phyloP scores from a whole-genome alignment of 2,329 filamentous ascomycete genomes.

The Aphanocladium album region DNA sequence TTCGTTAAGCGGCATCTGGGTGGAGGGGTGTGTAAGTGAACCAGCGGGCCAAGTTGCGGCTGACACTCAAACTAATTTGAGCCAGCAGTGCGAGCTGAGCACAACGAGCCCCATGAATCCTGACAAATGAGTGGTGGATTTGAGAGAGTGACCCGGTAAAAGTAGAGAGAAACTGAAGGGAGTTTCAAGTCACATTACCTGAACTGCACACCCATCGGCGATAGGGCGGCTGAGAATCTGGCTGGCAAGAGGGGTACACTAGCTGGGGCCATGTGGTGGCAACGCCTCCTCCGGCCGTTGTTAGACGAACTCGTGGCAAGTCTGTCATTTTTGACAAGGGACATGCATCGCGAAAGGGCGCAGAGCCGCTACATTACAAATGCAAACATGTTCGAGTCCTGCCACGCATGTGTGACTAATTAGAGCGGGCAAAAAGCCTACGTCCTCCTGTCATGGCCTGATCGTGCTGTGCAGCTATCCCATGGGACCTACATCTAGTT shows the following conservation, averaged over 20 bases:
- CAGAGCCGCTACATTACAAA: background rate
- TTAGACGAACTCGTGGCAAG: background rate
- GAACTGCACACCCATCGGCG: background rate
- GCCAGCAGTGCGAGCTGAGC: slow-evolving; percentile 6
- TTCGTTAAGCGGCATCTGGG: no score
- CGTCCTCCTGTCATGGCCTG: background rate
- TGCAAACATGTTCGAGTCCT: background rate
- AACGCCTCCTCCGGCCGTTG: background rate
- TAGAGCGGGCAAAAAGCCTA: background rate
- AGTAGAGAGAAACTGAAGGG: background rate
- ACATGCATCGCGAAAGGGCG: background rate
- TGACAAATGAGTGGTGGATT: background rate
- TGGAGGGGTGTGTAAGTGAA: no score
- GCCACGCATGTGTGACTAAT: background rate
- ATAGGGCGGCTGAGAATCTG: background rate
- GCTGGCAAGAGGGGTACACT: background rate
- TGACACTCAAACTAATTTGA: background rate
- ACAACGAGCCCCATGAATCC: background rate
- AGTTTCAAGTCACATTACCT: background rate
- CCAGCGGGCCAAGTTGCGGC: no score
- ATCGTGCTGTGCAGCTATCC: background rate
- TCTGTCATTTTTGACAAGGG: background rate
- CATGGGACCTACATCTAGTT: no score
- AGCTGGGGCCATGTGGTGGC: background rate
- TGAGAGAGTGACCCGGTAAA: background rate